phyloP scores from a whole-genome alignment of 345 rosid genomes.

The Sisymbrium irio region DNA sequence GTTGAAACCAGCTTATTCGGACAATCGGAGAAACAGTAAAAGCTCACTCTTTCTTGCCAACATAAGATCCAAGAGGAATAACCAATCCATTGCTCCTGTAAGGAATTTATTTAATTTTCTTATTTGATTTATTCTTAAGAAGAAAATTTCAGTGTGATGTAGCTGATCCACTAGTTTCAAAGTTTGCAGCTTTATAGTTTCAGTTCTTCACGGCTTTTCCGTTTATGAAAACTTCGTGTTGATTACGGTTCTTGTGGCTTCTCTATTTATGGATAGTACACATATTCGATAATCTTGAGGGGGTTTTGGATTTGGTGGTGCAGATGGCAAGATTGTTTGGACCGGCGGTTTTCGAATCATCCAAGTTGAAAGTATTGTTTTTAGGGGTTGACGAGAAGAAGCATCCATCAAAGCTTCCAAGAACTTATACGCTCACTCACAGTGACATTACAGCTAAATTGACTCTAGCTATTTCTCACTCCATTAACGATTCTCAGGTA shows the following conservation, averaged over 20 bases:
- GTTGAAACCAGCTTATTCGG: slow-evolving; percentile 44
- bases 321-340: slow-evolving; percentile 92
- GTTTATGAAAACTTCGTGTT: not conserved
- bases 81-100: slow-evolving; percentile 55
- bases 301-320: slow-evolving; percentile 3
- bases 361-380: slow-evolving; percentile 85
- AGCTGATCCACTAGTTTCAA: not conserved
- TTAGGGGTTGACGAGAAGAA: slow-evolving; percentile 89
- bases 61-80: slow-evolving; percentile 52
- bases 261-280: not conserved
- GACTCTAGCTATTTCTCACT: slow-evolving; percentile 82
- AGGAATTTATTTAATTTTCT: not conserved
- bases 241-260: not conserved
- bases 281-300: not conserved
- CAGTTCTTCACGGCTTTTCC: not conserved
- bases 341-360: slow-evolving; percentile 89
- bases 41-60: slow-evolving; percentile 42
- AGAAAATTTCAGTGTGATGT: not conserved
- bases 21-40: slow-evolving; percentile 40
- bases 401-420: slow-evolving; percentile 85
- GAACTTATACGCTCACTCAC: slow-evolving; percentile 92
- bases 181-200: not conserved
- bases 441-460: slow-evolving; percentile 85
- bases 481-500: slow-evolving; percentile 95
- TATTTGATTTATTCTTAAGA: not conserved